Conservation (phyloP, 2,329 filamentous ascomycete genomes). For the Teratosphaeria zuluensis region DNA sequence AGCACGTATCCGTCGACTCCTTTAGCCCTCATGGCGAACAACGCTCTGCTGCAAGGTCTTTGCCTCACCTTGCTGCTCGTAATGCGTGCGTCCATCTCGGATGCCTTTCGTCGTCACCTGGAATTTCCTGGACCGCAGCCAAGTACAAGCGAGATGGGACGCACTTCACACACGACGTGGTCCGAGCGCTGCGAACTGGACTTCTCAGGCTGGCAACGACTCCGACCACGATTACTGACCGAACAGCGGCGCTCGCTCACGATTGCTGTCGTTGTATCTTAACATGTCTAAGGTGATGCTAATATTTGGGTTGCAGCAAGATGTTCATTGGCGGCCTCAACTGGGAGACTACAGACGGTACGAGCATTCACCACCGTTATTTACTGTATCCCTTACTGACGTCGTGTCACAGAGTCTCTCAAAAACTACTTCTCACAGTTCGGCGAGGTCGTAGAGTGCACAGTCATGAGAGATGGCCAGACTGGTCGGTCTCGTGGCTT, state of each 20-base stretch:
- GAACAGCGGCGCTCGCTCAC: conserved; percentile 8
- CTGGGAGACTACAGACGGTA: conserved; percentile 98
- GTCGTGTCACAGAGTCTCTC: conserved; percentile 62
- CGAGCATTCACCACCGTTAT: conserved; percentile 31
- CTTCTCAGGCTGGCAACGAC: neutral
- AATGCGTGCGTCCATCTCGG: neutral
- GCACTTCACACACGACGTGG: neutral
- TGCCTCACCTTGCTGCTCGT: neutral
- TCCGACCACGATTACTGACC: neutral
- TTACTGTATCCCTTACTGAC: conserved; percentile 18
- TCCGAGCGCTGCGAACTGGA: neutral
- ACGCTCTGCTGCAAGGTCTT: neutral
- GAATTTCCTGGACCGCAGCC: neutral
- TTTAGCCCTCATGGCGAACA: neutral
- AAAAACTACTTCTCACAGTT: conserved; percentile 97
- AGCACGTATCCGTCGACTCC: neutral
- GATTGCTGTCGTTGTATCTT: neutral
- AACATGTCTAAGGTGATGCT: conserved; percentile 5
- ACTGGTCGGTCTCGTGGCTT: conserved; percentile 92
- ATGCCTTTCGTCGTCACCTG: neutral
- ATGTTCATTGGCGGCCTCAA: conserved; percentile 99
- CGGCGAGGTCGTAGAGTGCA: conserved; percentile 93
- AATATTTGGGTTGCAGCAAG: conserved; percentile 54
- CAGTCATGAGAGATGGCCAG: conserved; percentile 95
- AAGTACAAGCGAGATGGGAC: neutral